These are phyloP conservation scores for Diplodia scrobiculata DNA, from an alignment of 2,329 filamentous ascomycete species.

Conservation along the genomic window DNA sequence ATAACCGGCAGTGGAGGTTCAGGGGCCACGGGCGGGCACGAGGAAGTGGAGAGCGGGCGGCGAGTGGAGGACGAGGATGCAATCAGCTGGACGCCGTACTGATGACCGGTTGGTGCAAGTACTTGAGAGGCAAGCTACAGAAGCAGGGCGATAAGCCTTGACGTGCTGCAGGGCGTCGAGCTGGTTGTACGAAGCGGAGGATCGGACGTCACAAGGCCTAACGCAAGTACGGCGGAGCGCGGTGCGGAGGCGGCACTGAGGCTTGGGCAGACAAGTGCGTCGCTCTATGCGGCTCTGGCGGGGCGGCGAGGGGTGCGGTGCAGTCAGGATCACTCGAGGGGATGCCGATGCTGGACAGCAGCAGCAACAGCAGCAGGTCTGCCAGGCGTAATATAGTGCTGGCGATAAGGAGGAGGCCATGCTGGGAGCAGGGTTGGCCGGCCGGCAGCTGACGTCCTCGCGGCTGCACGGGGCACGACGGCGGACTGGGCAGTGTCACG, in stretches of 20 bases:
- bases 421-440: neutral
- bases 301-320: neutral
- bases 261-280: constrained; percentile 18
- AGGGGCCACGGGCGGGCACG: constrained; percentile 18
- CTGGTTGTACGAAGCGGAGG: constrained; percentile 15
- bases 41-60: neutral
- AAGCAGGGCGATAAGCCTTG: constrained; percentile 12
- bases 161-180: constrained; percentile 13
- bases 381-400: constrained; percentile 21
- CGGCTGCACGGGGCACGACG: constrained; percentile 13
- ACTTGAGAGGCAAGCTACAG: constrained; percentile 14
- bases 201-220: constrained; percentile 7
- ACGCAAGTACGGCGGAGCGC: neutral
- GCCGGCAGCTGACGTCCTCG: constrained; percentile 16
- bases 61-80: constrained; percentile 4
- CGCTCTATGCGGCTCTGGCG: constrained; percentile 19
- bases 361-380: neutral
- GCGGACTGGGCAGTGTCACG: constrained; percentile 3
- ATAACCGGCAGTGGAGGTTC: constrained; percentile 35
- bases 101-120: constrained; percentile 3
- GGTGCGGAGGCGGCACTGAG: constrained; percentile 8
- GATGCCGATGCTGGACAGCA: constrained; percentile 4
- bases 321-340: constrained; percentile 1
- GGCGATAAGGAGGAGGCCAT: constrained; percentile 4
- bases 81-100: constrained; percentile 19